These are phyloP conservation scores for Lachancea waltii DNA, from an alignment of 805 yeast species.

Conservation along the genomic window DNA sequence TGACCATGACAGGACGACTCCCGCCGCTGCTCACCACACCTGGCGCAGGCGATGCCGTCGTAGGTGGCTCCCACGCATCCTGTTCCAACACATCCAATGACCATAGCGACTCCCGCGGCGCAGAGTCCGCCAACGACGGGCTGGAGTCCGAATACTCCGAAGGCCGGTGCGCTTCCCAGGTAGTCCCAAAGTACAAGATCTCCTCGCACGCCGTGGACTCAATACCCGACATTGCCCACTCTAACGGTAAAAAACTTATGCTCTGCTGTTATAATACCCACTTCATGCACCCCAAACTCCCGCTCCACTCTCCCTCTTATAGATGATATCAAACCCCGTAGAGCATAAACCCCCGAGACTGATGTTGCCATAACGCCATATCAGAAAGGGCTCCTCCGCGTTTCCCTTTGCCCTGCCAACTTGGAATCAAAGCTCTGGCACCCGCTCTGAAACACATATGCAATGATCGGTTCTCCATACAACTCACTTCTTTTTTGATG, in stretches of 20 bases:
- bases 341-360: too few relatives aligned
- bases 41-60: background rate
- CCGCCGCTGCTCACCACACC: background rate
- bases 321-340: too few relatives aligned
- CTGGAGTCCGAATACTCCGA: conserved; percentile 2
- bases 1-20: conserved; percentile 3
- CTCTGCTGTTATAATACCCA: too few relatives aligned
- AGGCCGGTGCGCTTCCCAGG: conserved; percentile 4
- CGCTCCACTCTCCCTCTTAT: background rate
- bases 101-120: conserved; percentile 5
- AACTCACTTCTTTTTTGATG: too few relatives aligned
- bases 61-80: background rate
- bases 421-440: too few relatives aligned
- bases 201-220: conserved; percentile 5
- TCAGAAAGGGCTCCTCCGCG: too few relatives aligned
- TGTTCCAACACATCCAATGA: conserved; percentile 3
- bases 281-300: background rate
- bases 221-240: background rate
- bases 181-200: background rate
- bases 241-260: background rate
- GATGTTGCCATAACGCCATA: too few relatives aligned
- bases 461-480: too few relatives aligned
- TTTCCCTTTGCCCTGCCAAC: too few relatives aligned
- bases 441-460: too few relatives aligned
- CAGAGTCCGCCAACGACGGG: conserved; percentile 1